Base-by-base conservation (phyloP, 352 stramenopile species). In the Phytopythium vexans region DNA sequence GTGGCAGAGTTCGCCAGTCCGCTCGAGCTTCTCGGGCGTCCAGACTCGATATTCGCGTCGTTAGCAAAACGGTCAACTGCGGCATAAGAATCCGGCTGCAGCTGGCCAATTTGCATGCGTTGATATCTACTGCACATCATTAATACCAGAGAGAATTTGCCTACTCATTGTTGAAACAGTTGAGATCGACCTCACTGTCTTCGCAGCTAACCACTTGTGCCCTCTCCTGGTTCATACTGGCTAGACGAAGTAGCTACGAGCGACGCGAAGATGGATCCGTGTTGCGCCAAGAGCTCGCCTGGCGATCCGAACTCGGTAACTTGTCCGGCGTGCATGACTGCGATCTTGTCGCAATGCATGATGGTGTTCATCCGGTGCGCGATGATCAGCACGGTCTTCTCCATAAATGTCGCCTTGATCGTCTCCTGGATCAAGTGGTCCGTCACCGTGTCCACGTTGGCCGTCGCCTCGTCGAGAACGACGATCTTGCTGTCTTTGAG, bases 321-420 rank as follows among this genome's bases (percentile, higher is more conserved):
- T 31, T 50, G 60, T 0, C 96, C 96, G n/a, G 80, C 52, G 47
- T 96, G 96, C 98, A 58, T 98, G 16, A 97, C 89, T 16, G 97
- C 56, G 38, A 98, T 77, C 45, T 81, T 73, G 60, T 98, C 91
- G 57, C 81, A 92, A 41, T 98, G 88, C 68, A 97, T 81, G 35
- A 99, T 71, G 14, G 96, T 79, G 64, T 99, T 96, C 9, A 96
- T 96, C 47, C 99, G 97, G 64, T 99, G 96, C 9, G 96, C 96
- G 49, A 99, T 97, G 4, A 89, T 98, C 5, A 99, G 60, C 39
- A 97, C 60, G 1, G 96, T 99, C 47, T 78, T 95, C 38, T 84
- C 54, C 11, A 53, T 48, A 61, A 98, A 98, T 32, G 54, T 70
- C 31, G 62, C 48, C 41, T 62, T 60, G 41, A 89, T 78, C 5